These are phyloP conservation scores for Yamadazyma laniorum DNA, from an alignment of 805 yeast genomes.

Conservation along the genomic window DNA sequence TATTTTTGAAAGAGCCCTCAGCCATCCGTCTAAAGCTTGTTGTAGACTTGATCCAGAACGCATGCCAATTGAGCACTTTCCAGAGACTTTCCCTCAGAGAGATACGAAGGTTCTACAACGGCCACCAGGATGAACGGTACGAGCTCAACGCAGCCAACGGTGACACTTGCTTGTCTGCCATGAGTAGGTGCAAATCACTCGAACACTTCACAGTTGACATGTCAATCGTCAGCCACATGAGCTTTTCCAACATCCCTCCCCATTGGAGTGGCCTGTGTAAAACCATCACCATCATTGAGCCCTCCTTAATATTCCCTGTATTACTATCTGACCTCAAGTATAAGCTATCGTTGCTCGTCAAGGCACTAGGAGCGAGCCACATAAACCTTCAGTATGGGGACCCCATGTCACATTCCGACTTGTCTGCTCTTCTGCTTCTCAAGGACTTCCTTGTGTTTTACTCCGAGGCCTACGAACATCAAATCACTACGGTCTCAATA, in stretches of 20 bases:
- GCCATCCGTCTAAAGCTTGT: slow-evolving; percentile 5
- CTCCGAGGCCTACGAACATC: slow-evolving; percentile 1
- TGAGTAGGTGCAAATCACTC: neutral
- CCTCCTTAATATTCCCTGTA: slow-evolving; percentile 17
- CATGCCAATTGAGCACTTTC: slow-evolving; percentile 1
- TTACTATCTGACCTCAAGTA: neutral
- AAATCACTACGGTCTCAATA: slow-evolving; percentile 12
- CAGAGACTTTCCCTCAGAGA: slow-evolving; percentile 3
- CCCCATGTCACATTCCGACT: slow-evolving; percentile 24
- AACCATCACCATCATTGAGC: slow-evolving; percentile 12
- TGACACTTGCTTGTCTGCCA: neutral
- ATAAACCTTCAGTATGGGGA: slow-evolving; percentile 28
- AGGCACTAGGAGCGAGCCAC: slow-evolving; percentile 2
- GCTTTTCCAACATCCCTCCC: neutral
- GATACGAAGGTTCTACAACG: slow-evolving; percentile 3
- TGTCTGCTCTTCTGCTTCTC: slow-evolving; percentile 21
- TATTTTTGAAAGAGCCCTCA: slow-evolving; percentile 8
- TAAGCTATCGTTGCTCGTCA: neutral
- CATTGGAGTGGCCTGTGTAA: slow-evolving; percentile 10
- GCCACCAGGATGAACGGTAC: neutral
- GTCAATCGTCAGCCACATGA: slow-evolving; percentile 8
- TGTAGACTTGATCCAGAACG: slow-evolving; percentile 3
- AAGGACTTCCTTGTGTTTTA: slow-evolving; percentile 18
- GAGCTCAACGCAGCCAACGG: neutral
- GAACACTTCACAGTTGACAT: neutral